Base-by-base conservation (phyloP, 73 alveolate genomes). In the Tetrahymena malaccensis region DNA sequence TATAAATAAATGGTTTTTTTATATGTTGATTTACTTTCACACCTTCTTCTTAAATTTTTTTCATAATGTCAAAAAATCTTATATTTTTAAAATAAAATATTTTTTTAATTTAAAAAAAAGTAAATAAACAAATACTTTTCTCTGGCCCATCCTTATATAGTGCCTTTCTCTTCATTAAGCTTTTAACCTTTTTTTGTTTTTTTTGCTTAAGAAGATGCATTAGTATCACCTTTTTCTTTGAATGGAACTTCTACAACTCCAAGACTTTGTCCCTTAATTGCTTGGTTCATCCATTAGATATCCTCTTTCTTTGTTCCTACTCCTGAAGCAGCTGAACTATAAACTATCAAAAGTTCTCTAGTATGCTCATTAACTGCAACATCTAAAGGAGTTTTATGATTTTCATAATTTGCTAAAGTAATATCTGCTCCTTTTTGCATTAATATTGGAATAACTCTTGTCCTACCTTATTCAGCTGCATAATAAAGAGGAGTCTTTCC, bases 21-120 rank as follows among this genome's bases (percentile, higher is more conserved):
- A 96, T 85, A 95, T 97, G 99, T 95, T 96, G 94, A 58, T 97
- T 95, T 13, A 97, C 94, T 43, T 94, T 43, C 16, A 98, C 97
- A 16, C 99, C 99, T 84, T 97, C 97, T 70, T 98, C 99, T 94
- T 98, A 97, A 25, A 98, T 98, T 95, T 97, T 95, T 93, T 96
- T 96, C 58, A 98, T 94, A 93, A 97, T 94, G 57, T 85, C 85
- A 25, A 98, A 94, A 84, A 98, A 96, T 55, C 97, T 96, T 40
- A 15, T 6, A 40, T 40, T 40, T 40, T 40, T 40, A 0, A 4
- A 40, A 35, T 4, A 40, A 40, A 40, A 15, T 40, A 7, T n/a
- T n/a, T n/a, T n/a, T n/a, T n/a, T n/a, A n/a, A n/a, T n/a, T n/a
- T n/a, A n/a, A 19, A 27, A 27, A 35, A 43, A 97, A 70, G 25